Percentiles rank a stretch among this genome's conserved stretches.
phyloP scores from a whole-genome alignment of 202 grass and related monocot species.

The Miscanthus sacchariflorus region DNA sequence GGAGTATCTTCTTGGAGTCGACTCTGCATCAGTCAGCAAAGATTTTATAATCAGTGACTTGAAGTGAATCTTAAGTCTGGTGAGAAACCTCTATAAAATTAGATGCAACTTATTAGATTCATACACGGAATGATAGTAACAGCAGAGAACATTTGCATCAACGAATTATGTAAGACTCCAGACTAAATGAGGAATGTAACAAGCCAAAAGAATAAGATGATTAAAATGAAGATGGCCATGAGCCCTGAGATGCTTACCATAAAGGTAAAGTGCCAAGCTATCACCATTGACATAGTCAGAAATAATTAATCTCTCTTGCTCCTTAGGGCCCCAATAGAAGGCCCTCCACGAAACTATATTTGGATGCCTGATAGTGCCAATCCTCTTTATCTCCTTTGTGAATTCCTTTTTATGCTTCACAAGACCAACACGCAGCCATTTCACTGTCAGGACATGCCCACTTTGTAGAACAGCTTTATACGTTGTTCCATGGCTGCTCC shows the following conservation, averaged over 20 bases:
- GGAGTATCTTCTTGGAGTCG: conserved; percentile 96
- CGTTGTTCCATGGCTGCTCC: conserved; percentile 93
- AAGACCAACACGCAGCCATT: conserved; percentile 94
- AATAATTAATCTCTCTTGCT: conserved; percentile 97
- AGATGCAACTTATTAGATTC: not conserved
- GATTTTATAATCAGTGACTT: conserved; percentile 33
- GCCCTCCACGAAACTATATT: conserved; percentile 93
- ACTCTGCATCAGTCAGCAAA: conserved; percentile 58
- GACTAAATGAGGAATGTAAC: not conserved
- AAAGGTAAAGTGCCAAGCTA: conserved; percentile 90
- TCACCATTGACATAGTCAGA: conserved; percentile 85
- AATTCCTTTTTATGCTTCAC: conserved; percentile 97
- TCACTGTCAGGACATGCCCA: conserved; percentile 87
- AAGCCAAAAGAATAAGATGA: not conserved
- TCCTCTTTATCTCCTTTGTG: conserved; percentile 84
- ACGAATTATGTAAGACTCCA: not conserved
- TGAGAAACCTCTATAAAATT: not conserved
- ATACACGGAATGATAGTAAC: not conserved
- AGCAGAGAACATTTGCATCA: not conserved
- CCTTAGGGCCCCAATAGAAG: conserved; percentile 95
- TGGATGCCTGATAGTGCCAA: conserved; percentile 80
- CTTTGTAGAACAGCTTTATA: conserved; percentile 88
- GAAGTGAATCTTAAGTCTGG: conserved; percentile 22
- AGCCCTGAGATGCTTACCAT: conserved; percentile 72
- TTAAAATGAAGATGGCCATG: conserved; percentile 38